phyloP scores from a whole-genome alignment of 2,329 filamentous ascomycete genomes.

The Mariannaea elegans region DNA sequence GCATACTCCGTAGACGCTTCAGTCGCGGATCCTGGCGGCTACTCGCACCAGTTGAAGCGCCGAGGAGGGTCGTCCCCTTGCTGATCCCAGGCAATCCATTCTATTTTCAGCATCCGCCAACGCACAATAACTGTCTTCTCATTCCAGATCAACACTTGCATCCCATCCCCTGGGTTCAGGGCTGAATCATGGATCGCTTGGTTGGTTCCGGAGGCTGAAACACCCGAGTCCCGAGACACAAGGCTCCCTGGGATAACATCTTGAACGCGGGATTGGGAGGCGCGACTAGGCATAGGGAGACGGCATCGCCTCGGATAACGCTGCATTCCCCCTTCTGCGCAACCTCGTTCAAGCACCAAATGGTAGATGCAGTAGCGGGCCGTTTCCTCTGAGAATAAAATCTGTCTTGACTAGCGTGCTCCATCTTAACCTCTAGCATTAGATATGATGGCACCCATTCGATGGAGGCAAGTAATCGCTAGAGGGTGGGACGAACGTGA shows the following conservation, averaged over 20 bases:
- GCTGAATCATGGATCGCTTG: background rate
- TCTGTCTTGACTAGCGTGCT: no score
- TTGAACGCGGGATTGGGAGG: background rate
- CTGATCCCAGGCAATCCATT: constrained; percentile 7
- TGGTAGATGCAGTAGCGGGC: no score
- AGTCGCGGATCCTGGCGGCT: constrained; percentile 11
- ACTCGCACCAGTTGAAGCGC: constrained; percentile 28
- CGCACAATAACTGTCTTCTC: background rate
- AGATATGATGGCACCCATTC: no score
- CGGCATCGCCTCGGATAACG: no score
- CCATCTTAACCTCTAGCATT: no score
- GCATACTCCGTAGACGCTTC: background rate
- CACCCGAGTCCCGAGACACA: background rate
- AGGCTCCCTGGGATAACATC: background rate
- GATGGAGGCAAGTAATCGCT: no score
- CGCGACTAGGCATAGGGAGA: background rate
- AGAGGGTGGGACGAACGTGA: no score
- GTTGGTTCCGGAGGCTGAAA: background rate
- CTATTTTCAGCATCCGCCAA: constrained; percentile 4
- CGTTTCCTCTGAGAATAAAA: no score
- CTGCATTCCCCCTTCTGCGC: no score
- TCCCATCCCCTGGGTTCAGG: background rate
- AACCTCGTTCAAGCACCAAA: no score
- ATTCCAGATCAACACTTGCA: background rate
- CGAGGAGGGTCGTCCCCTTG: constrained; percentile 31